Base-by-base conservation (phyloP, 2,329 filamentous ascomycete genomes). In the Trichoderma afroharzianum region DNA sequence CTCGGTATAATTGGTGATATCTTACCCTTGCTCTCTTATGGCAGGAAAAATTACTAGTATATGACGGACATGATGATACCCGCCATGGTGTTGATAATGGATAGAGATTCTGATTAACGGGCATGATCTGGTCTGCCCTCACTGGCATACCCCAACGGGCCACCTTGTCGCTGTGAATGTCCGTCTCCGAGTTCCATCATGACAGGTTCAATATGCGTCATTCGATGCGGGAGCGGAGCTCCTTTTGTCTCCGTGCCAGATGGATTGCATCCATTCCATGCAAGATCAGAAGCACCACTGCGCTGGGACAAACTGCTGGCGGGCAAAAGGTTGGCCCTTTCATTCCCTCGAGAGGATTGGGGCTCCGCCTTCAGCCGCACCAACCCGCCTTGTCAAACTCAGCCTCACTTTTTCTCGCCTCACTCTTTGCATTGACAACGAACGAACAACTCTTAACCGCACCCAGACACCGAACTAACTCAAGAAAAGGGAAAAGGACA, bases 1-100 rank as follows among this genome's bases (percentile, higher is more conserved):
- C 57, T 70, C 57, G 67, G 67, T 70, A 53, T 63, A 50, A 64
- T 68, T 63, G 58, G 71, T 69, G 71, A 67, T 64, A 67, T 39
- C 57, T 67, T 66, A 28, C 14, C 57, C 53, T 68, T 72, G 72
- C 59, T 43, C 61, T 61, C 43, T 57, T 39, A 55, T 53, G 63
- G 47, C 55, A 68, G 39, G 68, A 53, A 55, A 63, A 53, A 69
- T 50, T 62, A 50, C 26, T 62, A 69, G 58, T 30, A 62, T 62
- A 69, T 63, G 68, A 63, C 47, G 47, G 24, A 63, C 6, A 62
- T 36, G 62, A 61, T 32, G 68, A 66, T 62, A 24, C 57, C 39
- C 28, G 55, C 59, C 39, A 63, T 43, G 47, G 55, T 43, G 69
- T 58, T 67, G 50, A 58, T 58, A 62, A 53, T 30, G 67, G 53